Conservation (phyloP, 2,329 filamentous ascomycete genomes). For the Exophiala sideris region DNA sequence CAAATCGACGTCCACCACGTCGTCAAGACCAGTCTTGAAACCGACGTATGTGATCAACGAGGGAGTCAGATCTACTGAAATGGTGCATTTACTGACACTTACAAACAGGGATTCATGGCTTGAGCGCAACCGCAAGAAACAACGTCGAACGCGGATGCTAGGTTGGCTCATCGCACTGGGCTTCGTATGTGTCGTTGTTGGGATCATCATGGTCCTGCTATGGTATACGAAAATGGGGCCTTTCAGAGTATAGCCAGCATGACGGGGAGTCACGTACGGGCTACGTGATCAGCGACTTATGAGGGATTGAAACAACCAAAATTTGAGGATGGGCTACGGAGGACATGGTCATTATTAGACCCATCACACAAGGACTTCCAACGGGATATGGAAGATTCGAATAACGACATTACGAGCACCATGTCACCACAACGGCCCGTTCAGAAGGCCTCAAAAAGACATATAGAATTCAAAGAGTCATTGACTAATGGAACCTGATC, state of each 20-base stretch:
- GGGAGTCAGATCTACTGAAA: conserved; percentile 1
- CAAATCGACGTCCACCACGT: conserved; percentile 13
- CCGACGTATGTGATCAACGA: conserved; percentile 26
- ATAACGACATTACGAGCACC: conserved; percentile 8
- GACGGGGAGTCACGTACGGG: background rate
- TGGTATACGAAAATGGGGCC: conserved; percentile 21
- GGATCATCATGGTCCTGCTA: conserved; percentile 19
- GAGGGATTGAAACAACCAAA: too few relatives aligned
- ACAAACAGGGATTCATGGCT: conserved; percentile 53
- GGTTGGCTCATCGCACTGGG: conserved; percentile 33
- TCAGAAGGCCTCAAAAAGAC: background rate
- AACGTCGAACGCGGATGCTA: conserved; percentile 46
- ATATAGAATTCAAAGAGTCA: background rate
- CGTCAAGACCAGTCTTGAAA: conserved; percentile 14
- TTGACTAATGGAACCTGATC: background rate
- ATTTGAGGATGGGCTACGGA: too few relatives aligned
- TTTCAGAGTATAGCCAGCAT: conserved; percentile 11
- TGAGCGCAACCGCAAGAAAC: conserved; percentile 48
- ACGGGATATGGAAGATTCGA: background rate
- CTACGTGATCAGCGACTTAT: too few relatives aligned
- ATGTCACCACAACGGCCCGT: background rate
- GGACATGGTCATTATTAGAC: too few relatives aligned
- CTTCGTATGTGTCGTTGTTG: conserved; percentile 15
- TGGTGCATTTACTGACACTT: background rate
- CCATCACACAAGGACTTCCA: too few relatives aligned